These are phyloP conservation scores for Abrus precatorius DNA, from an alignment of 306 rosid species.

Conservation along the genomic window DNA sequence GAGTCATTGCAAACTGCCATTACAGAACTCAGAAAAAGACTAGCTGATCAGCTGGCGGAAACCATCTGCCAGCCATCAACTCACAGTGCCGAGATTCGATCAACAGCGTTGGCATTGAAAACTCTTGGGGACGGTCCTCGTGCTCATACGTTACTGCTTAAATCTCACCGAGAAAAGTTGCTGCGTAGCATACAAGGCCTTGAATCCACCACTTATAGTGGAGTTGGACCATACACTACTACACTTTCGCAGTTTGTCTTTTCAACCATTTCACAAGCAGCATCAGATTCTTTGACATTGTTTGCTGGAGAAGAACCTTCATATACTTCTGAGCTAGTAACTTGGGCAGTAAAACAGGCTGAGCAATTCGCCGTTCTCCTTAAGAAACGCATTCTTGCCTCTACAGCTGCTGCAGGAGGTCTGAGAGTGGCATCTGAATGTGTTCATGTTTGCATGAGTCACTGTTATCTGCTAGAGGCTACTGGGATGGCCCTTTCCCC, in stretches of 20 bases:
- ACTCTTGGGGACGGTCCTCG: constrained; percentile 90
- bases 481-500: constrained; percentile 88
- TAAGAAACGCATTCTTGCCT: constrained; percentile 72
- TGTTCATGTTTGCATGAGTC: constrained; percentile 77
- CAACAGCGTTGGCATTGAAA: constrained; percentile 68
- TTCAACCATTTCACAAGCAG: constrained; percentile 80
- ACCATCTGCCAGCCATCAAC: constrained; percentile 74
- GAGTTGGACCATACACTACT: constrained; percentile 62
- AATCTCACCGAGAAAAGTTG: constrained; percentile 67
- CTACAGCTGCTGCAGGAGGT: constrained; percentile 81
- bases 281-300: constrained; percentile 71
- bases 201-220: constrained; percentile 53
- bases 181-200: constrained; percentile 55
- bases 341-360: constrained; percentile 87
- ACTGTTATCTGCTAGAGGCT: constrained; percentile 74
- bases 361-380: constrained; percentile 60
- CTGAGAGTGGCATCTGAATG: constrained; percentile 80
- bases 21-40: constrained; percentile 63
- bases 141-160: constrained; percentile 74
- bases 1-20: constrained; percentile 60
- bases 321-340: constrained; percentile 86
- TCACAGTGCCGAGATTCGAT: constrained; percentile 68
- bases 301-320: constrained; percentile 85
- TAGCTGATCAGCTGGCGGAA: constrained; percentile 85
- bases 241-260: constrained; percentile 75